These are phyloP conservation scores for Elasticomyces elasticus DNA, from an alignment of 495 filamentous ascomycete genomes.

Conservation along the genomic window DNA sequence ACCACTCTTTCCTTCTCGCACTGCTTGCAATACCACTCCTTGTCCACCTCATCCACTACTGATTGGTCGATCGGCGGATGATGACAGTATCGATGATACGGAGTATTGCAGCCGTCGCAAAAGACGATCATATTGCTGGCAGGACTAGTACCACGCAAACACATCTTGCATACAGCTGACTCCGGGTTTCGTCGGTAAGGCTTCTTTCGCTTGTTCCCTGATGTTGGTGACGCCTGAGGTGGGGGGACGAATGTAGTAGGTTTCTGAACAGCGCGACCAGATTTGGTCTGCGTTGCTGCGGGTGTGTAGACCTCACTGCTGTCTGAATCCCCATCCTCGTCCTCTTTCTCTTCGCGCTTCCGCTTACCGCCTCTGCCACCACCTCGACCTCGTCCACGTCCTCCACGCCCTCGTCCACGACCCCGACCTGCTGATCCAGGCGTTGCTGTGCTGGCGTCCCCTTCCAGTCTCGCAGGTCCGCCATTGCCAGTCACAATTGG, in stretches of 20 bases:
- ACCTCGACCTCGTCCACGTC: slow-evolving; percentile 10
- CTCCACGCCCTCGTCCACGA: slow-evolving; percentile 27
- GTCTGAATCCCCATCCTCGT: slow-evolving; percentile 35
- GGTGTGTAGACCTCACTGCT: slow-evolving; percentile 43
- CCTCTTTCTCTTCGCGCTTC: slow-evolving; percentile 33
- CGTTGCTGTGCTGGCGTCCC: slow-evolving; percentile 12
- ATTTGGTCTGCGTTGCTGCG: slow-evolving; percentile 62
- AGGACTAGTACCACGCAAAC: slow-evolving; percentile 66
- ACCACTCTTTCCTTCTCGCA: slow-evolving; percentile 39
- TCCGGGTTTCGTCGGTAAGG: slow-evolving; percentile 35
- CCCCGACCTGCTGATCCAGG: slow-evolving; percentile 29
- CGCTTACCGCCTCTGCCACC: slow-evolving; percentile 29
- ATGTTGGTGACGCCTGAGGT: slow-evolving; percentile 31
- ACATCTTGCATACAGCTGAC: slow-evolving; percentile 58
- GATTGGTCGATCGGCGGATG: slow-evolving; percentile 67
- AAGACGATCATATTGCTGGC: slow-evolving; percentile 81
- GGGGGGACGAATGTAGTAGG: slow-evolving; percentile 61
- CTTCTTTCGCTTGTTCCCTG: slow-evolving; percentile 36
- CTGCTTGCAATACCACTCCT: slow-evolving; percentile 66
- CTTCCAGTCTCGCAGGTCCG: not conserved
- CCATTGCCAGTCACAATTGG: not conserved
- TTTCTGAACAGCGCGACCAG: slow-evolving; percentile 69
- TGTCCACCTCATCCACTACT: slow-evolving; percentile 54
- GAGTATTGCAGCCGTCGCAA: slow-evolving; percentile 80
- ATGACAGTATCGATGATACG: slow-evolving; percentile 89